phyloP scores from a whole-genome alignment of 2,329 filamentous ascomycete genomes.

The Paecilomyces fulvus region DNA sequence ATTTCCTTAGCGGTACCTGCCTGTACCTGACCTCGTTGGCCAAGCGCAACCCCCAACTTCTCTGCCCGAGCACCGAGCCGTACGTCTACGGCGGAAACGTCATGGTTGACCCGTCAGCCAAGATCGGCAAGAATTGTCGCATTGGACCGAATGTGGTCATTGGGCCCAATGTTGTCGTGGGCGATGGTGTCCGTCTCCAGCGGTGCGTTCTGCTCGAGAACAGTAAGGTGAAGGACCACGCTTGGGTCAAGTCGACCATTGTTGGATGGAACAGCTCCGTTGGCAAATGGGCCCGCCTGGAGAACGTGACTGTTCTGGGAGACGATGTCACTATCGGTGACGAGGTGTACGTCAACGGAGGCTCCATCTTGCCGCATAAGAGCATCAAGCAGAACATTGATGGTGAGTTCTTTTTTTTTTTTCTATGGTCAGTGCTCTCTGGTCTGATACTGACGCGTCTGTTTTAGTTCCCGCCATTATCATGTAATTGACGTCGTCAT shows the following conservation, averaged over 20 bases:
- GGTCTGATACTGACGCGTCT: conserved; percentile 1
- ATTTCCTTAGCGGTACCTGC: conserved; percentile 93
- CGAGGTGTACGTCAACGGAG: conserved; percentile 97
- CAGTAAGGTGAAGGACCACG: conserved; percentile 96
- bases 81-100: conserved; percentile 93
- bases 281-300: conserved; percentile 88
- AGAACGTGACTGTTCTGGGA: conserved; percentile 96
- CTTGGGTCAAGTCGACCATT: conserved; percentile 98
- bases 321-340: conserved; percentile 97
- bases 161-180: conserved; percentile 82
- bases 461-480: conserved; percentile 39
- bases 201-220: conserved; percentile 82
- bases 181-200: conserved; percentile 89
- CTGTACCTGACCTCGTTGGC: conserved; percentile 88
- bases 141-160: conserved; percentile 97
- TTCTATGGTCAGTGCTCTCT: background rate
- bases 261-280: conserved; percentile 97
- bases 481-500: conserved; percentile 30
- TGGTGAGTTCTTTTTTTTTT: conserved; percentile 44
- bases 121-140: conserved; percentile 97
- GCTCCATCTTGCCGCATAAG: conserved; percentile 93
- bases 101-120: conserved; percentile 84
- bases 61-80: conserved; percentile 63
- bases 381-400: conserved; percentile 98
- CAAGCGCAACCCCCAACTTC: conserved; percentile 80